A percentile compares a stretch with the other conserved stretches of the same genome.
These are phyloP conservation scores for Coprinopsis sp. DNA, from an alignment of 768 basidiomycete species.

Conservation along the genomic window DNA sequence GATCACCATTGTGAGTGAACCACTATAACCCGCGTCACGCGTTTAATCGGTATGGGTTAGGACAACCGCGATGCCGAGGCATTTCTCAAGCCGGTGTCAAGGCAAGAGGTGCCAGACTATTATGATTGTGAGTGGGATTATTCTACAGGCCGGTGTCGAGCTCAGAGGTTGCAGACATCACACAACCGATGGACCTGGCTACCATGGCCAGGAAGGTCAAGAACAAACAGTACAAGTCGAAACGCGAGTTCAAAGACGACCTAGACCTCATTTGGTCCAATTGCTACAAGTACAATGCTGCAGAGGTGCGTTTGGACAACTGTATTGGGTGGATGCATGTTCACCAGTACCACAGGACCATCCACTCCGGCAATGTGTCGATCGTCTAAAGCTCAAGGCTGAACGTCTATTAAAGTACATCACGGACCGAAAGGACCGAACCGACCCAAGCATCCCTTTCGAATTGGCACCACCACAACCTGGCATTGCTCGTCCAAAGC, in stretches of 20 bases:
- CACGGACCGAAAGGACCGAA: slow-evolving; percentile 80
- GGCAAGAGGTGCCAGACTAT: slow-evolving; percentile 88
- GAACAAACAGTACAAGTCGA: slow-evolving; percentile 86
- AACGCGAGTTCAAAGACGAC: slow-evolving; percentile 90
- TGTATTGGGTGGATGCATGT: slow-evolving; percentile 1
- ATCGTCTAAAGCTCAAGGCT: slow-evolving; percentile 78
- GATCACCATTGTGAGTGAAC: slow-evolving; percentile 54
- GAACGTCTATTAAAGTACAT: slow-evolving; percentile 84
- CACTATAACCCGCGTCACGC: slow-evolving; percentile 19
- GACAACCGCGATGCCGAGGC: slow-evolving; percentile 89
- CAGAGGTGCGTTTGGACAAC: slow-evolving; percentile 58
- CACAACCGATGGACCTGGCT: slow-evolving; percentile 92
- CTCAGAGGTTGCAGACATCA: slow-evolving; percentile 60
- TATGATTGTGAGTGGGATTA: slow-evolving; percentile 65
- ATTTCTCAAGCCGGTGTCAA: slow-evolving; percentile 91
- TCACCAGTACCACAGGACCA: slow-evolving; percentile 60
- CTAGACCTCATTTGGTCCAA: slow-evolving; percentile 97
- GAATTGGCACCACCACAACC: slow-evolving; percentile 29
- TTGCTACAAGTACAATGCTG: slow-evolving; percentile 87
- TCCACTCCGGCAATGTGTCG: slow-evolving; percentile 78
- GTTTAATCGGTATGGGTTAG: slow-evolving; percentile 33
- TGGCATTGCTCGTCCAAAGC: slow-evolving; percentile 28
- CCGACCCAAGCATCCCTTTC: slow-evolving; percentile 62
- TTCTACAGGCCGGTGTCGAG: slow-evolving; percentile 4
- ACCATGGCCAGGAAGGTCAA: slow-evolving; percentile 95